Evolutionary conservation across 2,329 filamentous ascomycete genomes (phyloP).

Genomic region (Phyllosticta citribraziliensis): DNA sequence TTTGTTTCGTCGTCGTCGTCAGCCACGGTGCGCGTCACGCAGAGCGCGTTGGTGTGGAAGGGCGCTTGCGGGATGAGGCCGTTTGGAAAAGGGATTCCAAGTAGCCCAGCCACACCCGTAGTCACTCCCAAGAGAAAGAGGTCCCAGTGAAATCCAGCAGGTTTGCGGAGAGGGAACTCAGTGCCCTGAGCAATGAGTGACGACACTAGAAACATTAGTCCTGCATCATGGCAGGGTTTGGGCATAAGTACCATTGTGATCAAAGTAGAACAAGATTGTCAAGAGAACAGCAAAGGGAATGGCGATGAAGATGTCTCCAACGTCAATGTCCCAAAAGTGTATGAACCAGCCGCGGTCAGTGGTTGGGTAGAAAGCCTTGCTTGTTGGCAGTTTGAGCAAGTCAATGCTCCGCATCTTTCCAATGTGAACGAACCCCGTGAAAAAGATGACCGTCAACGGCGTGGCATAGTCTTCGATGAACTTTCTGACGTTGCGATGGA

Average conservation of each 20-base stretch:
- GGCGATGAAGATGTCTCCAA: slow-evolving; percentile 68
- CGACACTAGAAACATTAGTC: slow-evolving; percentile 25
- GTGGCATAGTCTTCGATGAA: slow-evolving; percentile 89
- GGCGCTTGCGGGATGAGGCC: slow-evolving; percentile 51
- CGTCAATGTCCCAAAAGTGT: slow-evolving; percentile 67
- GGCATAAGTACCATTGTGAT: slow-evolving; percentile 51
- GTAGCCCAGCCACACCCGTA: slow-evolving; percentile 45
- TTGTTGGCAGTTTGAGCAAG: slow-evolving; percentile 64
- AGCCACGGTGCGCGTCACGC: slow-evolving; percentile 30
- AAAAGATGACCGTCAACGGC: slow-evolving; percentile 58
- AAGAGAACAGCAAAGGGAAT: slow-evolving; percentile 78
- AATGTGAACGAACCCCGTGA: slow-evolving; percentile 80
- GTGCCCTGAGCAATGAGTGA: slow-evolving; percentile 47
- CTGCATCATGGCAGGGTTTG: slow-evolving; percentile 12
- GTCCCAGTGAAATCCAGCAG: slow-evolving; percentile 53
- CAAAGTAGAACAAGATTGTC: slow-evolving; percentile 81
- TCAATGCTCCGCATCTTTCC: slow-evolving; percentile 67
- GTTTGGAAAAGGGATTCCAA: slow-evolving; percentile 49
- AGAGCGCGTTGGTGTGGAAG: slow-evolving; percentile 47
- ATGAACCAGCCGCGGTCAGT: slow-evolving; percentile 65
- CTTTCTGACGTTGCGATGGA: slow-evolving; percentile 64
- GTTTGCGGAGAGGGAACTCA: slow-evolving; percentile 47
- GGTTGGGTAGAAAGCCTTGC: slow-evolving; percentile 70
- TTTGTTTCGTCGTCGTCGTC: slow-evolving; percentile 28
- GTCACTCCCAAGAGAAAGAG: slow-evolving; percentile 49